These are phyloP conservation scores for Centrapalus pauciflorus DNA, from an alignment of 129 eudicot genomes.

Conservation along the genomic window DNA sequence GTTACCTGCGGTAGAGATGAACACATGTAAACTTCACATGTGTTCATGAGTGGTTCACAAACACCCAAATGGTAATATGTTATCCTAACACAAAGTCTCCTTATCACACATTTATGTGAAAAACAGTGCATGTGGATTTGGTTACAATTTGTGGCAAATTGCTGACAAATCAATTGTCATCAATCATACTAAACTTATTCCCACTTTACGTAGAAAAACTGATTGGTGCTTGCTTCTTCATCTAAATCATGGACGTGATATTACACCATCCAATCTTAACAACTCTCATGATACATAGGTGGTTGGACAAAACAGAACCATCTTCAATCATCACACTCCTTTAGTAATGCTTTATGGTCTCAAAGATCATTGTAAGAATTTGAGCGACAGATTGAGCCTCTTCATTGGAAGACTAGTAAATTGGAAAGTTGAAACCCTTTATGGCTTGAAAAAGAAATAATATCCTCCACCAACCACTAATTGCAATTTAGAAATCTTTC, in stretches of 20 bases:
- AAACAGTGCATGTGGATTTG: conserved; percentile 68
- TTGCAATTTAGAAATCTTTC: conserved; percentile 13
- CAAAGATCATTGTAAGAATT: conserved; percentile 25
- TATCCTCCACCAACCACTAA: conserved; percentile 28
- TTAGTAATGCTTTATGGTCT: conserved; percentile 38
- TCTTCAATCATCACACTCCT: conserved; percentile 32
- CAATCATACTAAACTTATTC: too few relatives aligned
- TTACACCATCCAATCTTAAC: conserved; percentile 32
- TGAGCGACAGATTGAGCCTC: conserved; percentile 26
- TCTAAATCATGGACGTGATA: conserved; percentile 27
- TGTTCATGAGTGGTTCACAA: conserved; percentile 13
- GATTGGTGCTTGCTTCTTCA: conserved; percentile 23
- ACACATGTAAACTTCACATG: background rate
- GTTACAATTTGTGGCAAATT: conserved; percentile 55
- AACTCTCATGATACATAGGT: conserved; percentile 29
- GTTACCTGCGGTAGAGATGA: background rate
- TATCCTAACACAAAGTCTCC: conserved; percentile 28
- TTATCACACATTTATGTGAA: conserved; percentile 31
- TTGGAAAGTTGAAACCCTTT: conserved; percentile 13
- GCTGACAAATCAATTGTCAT: conserved; percentile 31
- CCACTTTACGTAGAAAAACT: conserved; percentile 33
- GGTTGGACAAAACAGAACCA: conserved; percentile 30
- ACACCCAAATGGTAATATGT: conserved; percentile 11
- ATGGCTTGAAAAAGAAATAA: conserved; percentile 5
- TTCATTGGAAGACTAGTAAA: conserved; percentile 8